These are phyloP conservation scores for Fusarium pseudonygamai DNA, from an alignment of 2,329 filamentous ascomycete species.

Conservation along the genomic window DNA sequence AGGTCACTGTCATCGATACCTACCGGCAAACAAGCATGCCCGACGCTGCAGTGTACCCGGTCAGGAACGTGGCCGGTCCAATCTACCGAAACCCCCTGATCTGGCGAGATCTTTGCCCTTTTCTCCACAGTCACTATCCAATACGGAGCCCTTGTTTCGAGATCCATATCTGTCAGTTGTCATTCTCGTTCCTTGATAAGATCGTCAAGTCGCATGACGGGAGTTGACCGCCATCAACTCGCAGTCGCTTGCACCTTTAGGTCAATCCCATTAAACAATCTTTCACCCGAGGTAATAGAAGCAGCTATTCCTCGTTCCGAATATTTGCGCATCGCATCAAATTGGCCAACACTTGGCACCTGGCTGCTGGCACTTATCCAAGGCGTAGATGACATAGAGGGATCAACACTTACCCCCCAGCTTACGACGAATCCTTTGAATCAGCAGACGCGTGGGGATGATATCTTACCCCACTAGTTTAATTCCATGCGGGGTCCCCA, in stretches of 20 bases:
- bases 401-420: background rate
- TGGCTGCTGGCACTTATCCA: background rate
- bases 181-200: background rate
- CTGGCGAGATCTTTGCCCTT: background rate
- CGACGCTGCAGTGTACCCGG: background rate
- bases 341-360: background rate
- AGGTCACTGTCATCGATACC: fast-evolving
- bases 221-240: background rate
- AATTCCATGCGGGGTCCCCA: background rate
- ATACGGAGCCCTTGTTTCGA: no score
- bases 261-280: background rate
- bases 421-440: background rate
- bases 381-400: background rate
- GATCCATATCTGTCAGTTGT: background rate
- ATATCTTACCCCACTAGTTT: background rate
- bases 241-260: background rate
- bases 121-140: background rate
- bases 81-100: background rate
- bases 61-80: background rate
- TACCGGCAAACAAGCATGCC: fast-evolving
- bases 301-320: fast-evolving
- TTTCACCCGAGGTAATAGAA: background rate
- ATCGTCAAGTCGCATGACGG: background rate
- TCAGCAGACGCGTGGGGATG: background rate
- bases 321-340: background rate